phyloP scores from a whole-genome alignment of 257 asterid species.

The Nicotiana obtusifolia region DNA sequence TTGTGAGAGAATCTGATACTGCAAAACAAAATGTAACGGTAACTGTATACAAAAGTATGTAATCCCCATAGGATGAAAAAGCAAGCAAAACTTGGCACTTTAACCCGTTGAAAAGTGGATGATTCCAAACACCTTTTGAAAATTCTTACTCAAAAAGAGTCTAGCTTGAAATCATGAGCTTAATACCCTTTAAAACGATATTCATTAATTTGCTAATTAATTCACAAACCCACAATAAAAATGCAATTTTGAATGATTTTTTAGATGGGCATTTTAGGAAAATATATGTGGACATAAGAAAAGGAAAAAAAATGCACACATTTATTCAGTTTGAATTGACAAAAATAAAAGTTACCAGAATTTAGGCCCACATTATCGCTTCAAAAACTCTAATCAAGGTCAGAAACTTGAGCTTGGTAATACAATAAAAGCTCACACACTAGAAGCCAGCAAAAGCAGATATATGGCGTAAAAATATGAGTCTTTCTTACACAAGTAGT shows the following conservation, averaged over 20 bases:
- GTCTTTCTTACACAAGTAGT: too few relatives aligned
- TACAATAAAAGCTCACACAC: too few relatives aligned
- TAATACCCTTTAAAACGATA: background rate
- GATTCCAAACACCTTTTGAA: background rate
- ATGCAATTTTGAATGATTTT: background rate
- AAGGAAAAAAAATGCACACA: background rate
- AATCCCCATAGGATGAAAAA: background rate
- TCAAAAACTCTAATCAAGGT: background rate
- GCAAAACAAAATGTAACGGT: conserved; percentile 9
- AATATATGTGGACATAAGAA: background rate
- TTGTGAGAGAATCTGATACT: conserved; percentile 13
- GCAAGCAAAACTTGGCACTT: background rate
- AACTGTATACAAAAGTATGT: conserved; percentile 8
- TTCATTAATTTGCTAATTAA: conserved; percentile 5
- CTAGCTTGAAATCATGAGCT: background rate
- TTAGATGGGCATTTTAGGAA: background rate
- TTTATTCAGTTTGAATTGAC: background rate
- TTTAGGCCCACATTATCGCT: background rate
- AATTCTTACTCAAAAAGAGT: background rate
- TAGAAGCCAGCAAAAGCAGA: too few relatives aligned
- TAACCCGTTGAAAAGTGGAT: conserved; percentile 14
- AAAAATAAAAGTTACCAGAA: background rate
- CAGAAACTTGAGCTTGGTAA: background rate
- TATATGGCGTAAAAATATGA: too few relatives aligned
- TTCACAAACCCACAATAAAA: background rate